Base-by-base conservation (phyloP, 148 eudicot genomes). In the Simmondsia chinensis region DNA sequence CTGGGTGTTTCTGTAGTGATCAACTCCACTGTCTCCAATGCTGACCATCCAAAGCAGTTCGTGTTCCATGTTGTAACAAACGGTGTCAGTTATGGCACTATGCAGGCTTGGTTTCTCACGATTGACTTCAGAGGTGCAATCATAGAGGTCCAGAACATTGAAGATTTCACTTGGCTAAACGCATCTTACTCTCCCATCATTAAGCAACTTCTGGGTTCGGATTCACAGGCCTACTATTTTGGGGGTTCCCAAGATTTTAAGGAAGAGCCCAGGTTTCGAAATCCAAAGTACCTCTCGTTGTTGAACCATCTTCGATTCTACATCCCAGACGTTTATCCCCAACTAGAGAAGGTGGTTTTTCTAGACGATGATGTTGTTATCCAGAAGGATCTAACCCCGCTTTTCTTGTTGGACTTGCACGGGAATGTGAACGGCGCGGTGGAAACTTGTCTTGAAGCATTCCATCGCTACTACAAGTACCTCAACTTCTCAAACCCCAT, bases 381-480 rank as follows among this genome's bases (percentile, higher is more conserved):
- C 14, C 84, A 76, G 28, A 84, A 79, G 63, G 87, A 83, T 50
- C 48, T 83, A 8, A 75, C 75, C 25, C 80, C 83, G 17, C 80
- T 83, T 9, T 83, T 83, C 51, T 70, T 77, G 4, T 28, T 83
- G 52, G 94, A 83, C 43, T 60, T 83, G 60, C 94, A 83, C 19
- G 83, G 87, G 28, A 83, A 79, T 50, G 94, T 75, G 50, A 83
- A 83, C 31, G 94, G 94, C 35, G 94, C 94, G 0, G 94, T 83
- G 3, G 94, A 83, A 65, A 83, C 94, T 43, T 83, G 94, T 61
- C 79, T 83, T 7, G 94, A 83, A 62, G 71, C 80, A 30, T 79
- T 69, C 57, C 94, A 79, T 54, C 71, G 94, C 4, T 75, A 50
- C 45, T 79, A 83, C 55, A 83, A 83, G 20, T 83, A 79, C 40